Percentiles rank a stretch among this genome's conserved stretches.
Conservation (phyloP, 1,139 yeast genomes). For the Pichia sp. region DNA sequence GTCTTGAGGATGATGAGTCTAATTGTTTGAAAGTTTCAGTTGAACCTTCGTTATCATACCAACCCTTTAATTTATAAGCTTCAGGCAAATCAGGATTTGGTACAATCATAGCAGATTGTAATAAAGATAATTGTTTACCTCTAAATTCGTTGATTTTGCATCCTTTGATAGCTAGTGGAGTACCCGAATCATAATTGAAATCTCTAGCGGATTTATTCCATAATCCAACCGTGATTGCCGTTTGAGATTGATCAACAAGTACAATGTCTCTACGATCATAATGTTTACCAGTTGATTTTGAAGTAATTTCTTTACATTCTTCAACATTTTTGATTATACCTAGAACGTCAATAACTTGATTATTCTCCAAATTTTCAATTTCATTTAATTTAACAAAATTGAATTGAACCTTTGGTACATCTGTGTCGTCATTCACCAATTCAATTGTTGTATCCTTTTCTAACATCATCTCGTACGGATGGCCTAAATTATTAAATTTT, state of each 20-base stretch:
- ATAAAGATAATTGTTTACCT: slow-evolving; percentile 77
- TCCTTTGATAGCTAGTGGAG: slow-evolving; percentile 89
- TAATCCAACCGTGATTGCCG: slow-evolving; percentile 70
- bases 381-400: slow-evolving; percentile 66
- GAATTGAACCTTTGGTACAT: slow-evolving; percentile 75
- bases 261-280: slow-evolving; percentile 85
- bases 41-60: slow-evolving; percentile 83
- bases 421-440: slow-evolving; percentile 56
- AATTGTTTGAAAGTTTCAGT: slow-evolving; percentile 56
- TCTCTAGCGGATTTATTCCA: slow-evolving; percentile 88
- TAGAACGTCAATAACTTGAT: slow-evolving; percentile 73
- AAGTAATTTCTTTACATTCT: slow-evolving; percentile 73
- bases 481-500: slow-evolving; percentile 74
- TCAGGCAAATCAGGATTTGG: slow-evolving; percentile 86
- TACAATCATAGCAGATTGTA: slow-evolving; percentile 68
- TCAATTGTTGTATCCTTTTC: slow-evolving; percentile 75
- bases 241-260: slow-evolving; percentile 79
- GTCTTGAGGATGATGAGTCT: slow-evolving; percentile 35
- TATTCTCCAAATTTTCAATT: slow-evolving; percentile 61
- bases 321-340: slow-evolving; percentile 77
- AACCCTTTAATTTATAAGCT: slow-evolving; percentile 82
- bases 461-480: slow-evolving; percentile 81
- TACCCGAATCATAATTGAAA: slow-evolving; percentile 66
- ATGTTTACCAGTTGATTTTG: slow-evolving; percentile 86
- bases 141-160: slow-evolving; percentile 85